phyloP scores from a whole-genome alignment of 2,329 filamentous ascomycete species.

The Alternaria sp. region DNA sequence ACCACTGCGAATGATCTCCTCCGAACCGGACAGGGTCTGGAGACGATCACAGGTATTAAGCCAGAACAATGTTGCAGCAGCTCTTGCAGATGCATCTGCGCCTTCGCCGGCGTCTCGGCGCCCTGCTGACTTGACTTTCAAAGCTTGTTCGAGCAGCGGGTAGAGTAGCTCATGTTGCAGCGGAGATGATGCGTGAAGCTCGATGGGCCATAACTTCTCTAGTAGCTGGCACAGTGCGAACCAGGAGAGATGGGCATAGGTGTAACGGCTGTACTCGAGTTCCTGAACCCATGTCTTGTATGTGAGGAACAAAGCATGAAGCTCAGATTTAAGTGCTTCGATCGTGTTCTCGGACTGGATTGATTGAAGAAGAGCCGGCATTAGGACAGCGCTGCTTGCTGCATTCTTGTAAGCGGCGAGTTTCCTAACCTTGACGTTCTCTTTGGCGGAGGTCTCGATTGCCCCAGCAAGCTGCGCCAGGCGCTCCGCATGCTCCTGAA shows the following conservation, averaged over 20 bases:
- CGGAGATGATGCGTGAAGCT: slow-evolving; percentile 32
- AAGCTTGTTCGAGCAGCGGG: slow-evolving; percentile 36
- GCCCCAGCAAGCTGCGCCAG: slow-evolving; percentile 22
- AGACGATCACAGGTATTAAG: slow-evolving; percentile 35
- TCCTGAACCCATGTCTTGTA: slow-evolving; percentile 31
- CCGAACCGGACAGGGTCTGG: slow-evolving; percentile 28
- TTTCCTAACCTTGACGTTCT: slow-evolving; percentile 26
- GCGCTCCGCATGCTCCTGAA: slow-evolving; percentile 36
- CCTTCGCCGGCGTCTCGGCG: slow-evolving; percentile 11
- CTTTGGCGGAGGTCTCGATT: slow-evolving; percentile 13
- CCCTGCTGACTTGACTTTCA: slow-evolving; percentile 24
- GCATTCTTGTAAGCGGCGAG: slow-evolving; percentile 28
- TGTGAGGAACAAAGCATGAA: slow-evolving; percentile 29
- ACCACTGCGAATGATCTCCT: slow-evolving; percentile 24
- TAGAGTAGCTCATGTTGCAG: slow-evolving; percentile 32
- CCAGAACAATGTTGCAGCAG: slow-evolving; percentile 36
- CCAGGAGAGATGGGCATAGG: slow-evolving; percentile 32
- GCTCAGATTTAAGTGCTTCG: slow-evolving; percentile 24
- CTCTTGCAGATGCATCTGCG: slow-evolving; percentile 24
- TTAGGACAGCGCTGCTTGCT: slow-evolving; percentile 35
- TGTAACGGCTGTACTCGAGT: slow-evolving; percentile 21
- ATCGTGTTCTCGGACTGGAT: slow-evolving; percentile 33
- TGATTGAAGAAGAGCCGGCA: slow-evolving; percentile 36
- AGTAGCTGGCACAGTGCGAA: slow-evolving; percentile 36
- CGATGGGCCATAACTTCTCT: slow-evolving; percentile 39